phyloP scores from a whole-genome alignment of 2,329 filamentous ascomycete species.

The Penicillium sp. region DNA sequence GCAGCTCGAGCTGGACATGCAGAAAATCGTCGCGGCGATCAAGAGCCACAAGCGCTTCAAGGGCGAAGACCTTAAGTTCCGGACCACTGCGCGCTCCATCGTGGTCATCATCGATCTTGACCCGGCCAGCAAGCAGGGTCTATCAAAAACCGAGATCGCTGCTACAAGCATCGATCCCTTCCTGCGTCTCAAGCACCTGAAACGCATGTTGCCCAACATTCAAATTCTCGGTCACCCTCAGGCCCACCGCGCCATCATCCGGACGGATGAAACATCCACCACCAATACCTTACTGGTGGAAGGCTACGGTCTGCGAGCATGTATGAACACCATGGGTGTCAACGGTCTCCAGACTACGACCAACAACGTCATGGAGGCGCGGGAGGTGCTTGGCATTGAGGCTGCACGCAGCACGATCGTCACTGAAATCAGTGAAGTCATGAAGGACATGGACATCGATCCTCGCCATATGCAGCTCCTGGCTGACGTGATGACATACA shows the following conservation, averaged over 20 bases:
- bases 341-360: slow-evolving; percentile 70
- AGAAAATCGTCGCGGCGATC: slow-evolving; percentile 75
- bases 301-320: slow-evolving; percentile 84
- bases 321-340: slow-evolving; percentile 92
- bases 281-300: slow-evolving; percentile 79
- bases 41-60: slow-evolving; percentile 75
- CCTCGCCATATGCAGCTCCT: slow-evolving; percentile 96
- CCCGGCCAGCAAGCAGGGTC: slow-evolving; percentile 31
- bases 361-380: slow-evolving; percentile 89
- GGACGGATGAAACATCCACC: slow-evolving; percentile 68
- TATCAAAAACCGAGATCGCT: slow-evolving; percentile 44
- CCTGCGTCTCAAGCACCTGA: slow-evolving; percentile 75
- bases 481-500: slow-evolving; percentile 98
- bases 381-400: slow-evolving; percentile 88
- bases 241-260: slow-evolving; percentile 82
- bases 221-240: slow-evolving; percentile 87
- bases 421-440: slow-evolving; percentile 81
- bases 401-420: slow-evolving; percentile 88
- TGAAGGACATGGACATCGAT: slow-evolving; percentile 93
- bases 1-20: slow-evolving; percentile 72
- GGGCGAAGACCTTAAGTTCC: slow-evolving; percentile 63
- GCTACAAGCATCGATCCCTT: slow-evolving; percentile 46
- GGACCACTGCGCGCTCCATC: slow-evolving; percentile 54
- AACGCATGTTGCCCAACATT: slow-evolving; percentile 76
- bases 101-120: slow-evolving; percentile 65